Evolutionary conservation across 2,329 filamentous ascomycete species (phyloP), one percentile per base, ranked within the genome.

Genomic region (Akanthomyces muscarius): DNA sequence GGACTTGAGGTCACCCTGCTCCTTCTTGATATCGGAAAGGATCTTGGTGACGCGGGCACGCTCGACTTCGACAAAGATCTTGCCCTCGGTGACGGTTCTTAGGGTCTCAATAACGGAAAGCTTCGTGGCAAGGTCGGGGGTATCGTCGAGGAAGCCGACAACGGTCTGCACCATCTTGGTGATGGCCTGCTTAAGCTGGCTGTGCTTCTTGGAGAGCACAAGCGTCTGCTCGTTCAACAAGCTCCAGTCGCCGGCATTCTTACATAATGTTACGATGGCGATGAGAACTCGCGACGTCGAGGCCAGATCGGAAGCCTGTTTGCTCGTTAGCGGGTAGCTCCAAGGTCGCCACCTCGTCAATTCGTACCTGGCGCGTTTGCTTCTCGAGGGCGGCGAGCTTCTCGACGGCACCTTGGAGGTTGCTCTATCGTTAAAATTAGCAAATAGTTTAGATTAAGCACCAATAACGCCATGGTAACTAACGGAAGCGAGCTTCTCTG

Each of bases 1-100:
- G 5, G 91, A 88, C 74, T 91, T 92, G 72, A 97, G 81, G 72
- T 99, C 94, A 67, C 93, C 94, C 78, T 98, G 92, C 68, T 90
- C 81, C 79, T 96, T 97, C 84, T 98, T 98, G 83, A 99, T 98
- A 77, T 97, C 87, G 58, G 95, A 98, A 14, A 99, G 84, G 68
- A 97, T 96, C 74, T 89, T 92, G 71, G 95, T 99, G 65, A 99
- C 89, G 69, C 95, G 90, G 67, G 95, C 95, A 69, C 95, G 89
- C 83, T 99, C 95, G 60, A 99, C 95, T 81, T 99, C 95, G 71
- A 99, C 94, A 72, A 99, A 99, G 75, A 99, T 99, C 89, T 99
- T 99, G 79, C 95, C 95, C 78, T 99, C 95, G 10, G 95, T 99
- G 55, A 99, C 94, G 48, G 94, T 98, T 70, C 95, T 87, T 71